phyloP scores from a whole-genome alignment of 2,329 filamentous ascomycete genomes.

The Anthostomella pinea region DNA sequence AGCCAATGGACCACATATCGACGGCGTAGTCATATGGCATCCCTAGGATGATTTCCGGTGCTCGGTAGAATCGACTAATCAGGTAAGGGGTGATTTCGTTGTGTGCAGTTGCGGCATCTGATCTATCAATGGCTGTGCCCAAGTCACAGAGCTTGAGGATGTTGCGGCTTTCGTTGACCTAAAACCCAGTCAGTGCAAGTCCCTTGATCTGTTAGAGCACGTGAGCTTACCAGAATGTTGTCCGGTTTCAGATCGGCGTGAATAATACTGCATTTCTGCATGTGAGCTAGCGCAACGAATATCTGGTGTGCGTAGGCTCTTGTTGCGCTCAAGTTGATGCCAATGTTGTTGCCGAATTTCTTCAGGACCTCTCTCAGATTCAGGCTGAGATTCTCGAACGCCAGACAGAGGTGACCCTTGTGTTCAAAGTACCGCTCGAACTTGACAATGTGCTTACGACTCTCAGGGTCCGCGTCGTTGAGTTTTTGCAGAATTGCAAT shows the following conservation, averaged over 20 bases:
- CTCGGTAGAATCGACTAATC: conserved; percentile 94
- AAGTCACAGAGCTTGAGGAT: conserved; percentile 93
- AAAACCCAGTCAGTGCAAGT: conserved; percentile 25
- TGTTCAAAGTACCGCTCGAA: conserved; percentile 88
- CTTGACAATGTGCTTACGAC: conserved; percentile 87
- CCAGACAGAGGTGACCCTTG: conserved; percentile 92
- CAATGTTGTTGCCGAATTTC: conserved; percentile 92
- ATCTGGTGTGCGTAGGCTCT: conserved; percentile 91
- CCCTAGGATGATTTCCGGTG: conserved; percentile 95
- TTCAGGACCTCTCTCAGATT: conserved; percentile 92
- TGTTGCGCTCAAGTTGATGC: conserved; percentile 85
- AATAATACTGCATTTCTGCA: conserved; percentile 89
- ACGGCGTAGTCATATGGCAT: conserved; percentile 92
- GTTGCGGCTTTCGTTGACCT: conserved; percentile 78
- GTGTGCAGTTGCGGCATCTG: conserved; percentile 67
- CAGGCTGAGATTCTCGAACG: conserved; percentile 91
- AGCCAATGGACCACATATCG: conserved; percentile 97
- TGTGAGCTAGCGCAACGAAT: conserved; percentile 81
- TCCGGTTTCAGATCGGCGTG: conserved; percentile 97
- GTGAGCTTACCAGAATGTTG: conserved; percentile 75
- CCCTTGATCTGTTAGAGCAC: background rate
- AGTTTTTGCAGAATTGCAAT: conserved; percentile 90
- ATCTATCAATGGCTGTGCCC: conserved; percentile 89
- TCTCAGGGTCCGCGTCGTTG: conserved; percentile 78
- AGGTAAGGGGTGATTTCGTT: conserved; percentile 93